Evolutionary conservation across 495 filamentous ascomycete species (phyloP), one percentile per base, ranked within the genome.

Genomic region (Penicillium verhagenii): DNA sequence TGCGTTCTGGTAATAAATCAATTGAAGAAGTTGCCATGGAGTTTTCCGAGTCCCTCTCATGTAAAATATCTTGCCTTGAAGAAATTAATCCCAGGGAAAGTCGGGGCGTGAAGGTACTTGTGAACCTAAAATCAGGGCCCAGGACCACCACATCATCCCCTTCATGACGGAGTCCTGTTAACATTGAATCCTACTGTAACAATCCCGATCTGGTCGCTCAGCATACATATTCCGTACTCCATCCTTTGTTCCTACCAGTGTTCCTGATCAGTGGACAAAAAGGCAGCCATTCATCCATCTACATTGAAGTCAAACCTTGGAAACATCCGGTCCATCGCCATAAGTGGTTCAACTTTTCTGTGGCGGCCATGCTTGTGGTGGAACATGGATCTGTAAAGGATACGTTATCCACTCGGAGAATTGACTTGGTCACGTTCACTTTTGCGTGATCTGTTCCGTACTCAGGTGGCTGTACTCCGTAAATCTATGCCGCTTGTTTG

Each of bases 81-180:
- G n/a, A n/a, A n/a, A n/a, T 6, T 31, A 31, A 31, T 31, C 28
- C 28, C 39, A 46, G 21, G 25, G 43, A 19, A 29, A 28, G 23
- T 19, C 24, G 44, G 46, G 40, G 31, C 19, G 40, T 23, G 31
- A 18, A 46, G 23, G 40, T 40, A 53, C 50, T 53, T 46, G 33
- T 33, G 51, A 57, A 49, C 51, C 48, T 55, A 48, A 54, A 61
- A 54, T 54, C 29, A 26, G 33, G 53, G 31, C 21, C 21, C 14
- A 38, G 43, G 53, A 45, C 50, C 53, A 45, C 50, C 53, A 56
- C 53, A 43, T 53, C 52, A 29, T 37, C 40, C 48, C 35, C 20
- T 42, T 49, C 39, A 21, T 26, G 18, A 55, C 19, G 38, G 37
- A 56, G 47, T n/a, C n/a, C n/a, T n/a, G n/a, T n/a, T n/a, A n/a